phyloP scores from a whole-genome alignment of 257 asterid genomes.

The Rehmannia glutinosa region DNA sequence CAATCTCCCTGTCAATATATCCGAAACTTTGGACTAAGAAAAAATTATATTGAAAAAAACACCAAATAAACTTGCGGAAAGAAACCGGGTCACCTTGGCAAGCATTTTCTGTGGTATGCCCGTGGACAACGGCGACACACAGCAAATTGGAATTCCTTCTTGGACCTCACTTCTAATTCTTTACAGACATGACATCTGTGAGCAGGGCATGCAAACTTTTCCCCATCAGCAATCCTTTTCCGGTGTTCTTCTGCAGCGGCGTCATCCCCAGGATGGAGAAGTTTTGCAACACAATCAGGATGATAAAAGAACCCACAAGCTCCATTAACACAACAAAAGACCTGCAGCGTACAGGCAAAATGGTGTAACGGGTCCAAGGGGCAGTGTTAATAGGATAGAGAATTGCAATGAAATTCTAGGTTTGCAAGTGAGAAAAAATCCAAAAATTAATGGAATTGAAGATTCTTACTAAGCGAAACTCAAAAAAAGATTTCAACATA shows the following conservation, averaged over 20 bases:
- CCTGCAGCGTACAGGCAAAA: conserved; percentile 42
- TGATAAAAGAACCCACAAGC: conserved; percentile 93
- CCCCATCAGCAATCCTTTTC: conserved; percentile 63
- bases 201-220: conserved; percentile 73
- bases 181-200: conserved; percentile 70
- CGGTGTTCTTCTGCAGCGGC: conserved; percentile 45
- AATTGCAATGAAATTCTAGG: not conserved
- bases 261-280: conserved; percentile 47
- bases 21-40: conserved; percentile 2
- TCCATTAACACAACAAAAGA: conserved; percentile 80
- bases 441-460: not conserved
- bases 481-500: not conserved
- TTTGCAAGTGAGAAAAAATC: not conserved
- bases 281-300: conserved; percentile 73
- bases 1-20: conserved; percentile 46
- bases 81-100: conserved; percentile 62
- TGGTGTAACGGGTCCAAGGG: not conserved
- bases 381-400: not conserved
- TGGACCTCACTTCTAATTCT: conserved; percentile 58
- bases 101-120: conserved; percentile 84
- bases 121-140: conserved; percentile 96
- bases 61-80: conserved; percentile 7
- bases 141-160: conserved; percentile 64
- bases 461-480: no score
- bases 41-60: not conserved